These are phyloP conservation scores for Chaetoceros muelleri DNA, from an alignment of 108 stramenopile genomes.

Conservation along the genomic window DNA sequence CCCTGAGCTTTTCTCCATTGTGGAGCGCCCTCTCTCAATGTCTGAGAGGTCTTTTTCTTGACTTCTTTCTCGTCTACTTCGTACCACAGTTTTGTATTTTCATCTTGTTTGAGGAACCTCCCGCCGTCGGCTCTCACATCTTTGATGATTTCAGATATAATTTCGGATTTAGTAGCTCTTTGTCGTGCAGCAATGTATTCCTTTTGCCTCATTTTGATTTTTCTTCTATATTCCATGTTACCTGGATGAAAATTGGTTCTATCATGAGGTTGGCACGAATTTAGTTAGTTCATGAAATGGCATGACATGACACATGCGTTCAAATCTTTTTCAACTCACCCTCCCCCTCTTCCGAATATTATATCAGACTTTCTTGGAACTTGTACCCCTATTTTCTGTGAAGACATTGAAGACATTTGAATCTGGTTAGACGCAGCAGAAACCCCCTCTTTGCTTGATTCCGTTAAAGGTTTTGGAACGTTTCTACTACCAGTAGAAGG, in stretches of 20 bases:
- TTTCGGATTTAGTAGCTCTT: not conserved
- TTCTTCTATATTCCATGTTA: not conserved
- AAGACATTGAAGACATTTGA: too few relatives aligned
- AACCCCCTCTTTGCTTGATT: too few relatives aligned
- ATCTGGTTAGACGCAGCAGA: too few relatives aligned
- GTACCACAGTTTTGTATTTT: constrained; percentile 61
- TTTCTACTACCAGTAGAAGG: too few relatives aligned
- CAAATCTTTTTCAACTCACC: too few relatives aligned
- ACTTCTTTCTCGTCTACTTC: constrained; percentile 87
- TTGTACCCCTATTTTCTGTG: too few relatives aligned
- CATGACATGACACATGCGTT: too few relatives aligned
- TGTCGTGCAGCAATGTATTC: not conserved
- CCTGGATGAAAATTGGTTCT: not conserved
- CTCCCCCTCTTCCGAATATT: not conserved
- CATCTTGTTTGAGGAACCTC: constrained; percentile 80
- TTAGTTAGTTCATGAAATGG: too few relatives aligned
- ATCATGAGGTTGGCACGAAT: too few relatives aligned
- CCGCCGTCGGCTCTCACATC: constrained; percentile 14
- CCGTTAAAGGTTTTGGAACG: too few relatives aligned
- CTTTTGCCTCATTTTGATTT: not conserved
- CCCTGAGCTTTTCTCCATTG: not conserved
- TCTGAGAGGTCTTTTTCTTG: constrained; percentile 79
- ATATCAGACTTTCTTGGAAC: not conserved
- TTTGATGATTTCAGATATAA: not conserved
- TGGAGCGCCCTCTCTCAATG: constrained; percentile 76